A percentile compares a stretch with the other conserved stretches of the same genome.
These are phyloP conservation scores for Trametes elegans DNA, from an alignment of 768 basidiomycete genomes.

Conservation along the genomic window DNA sequence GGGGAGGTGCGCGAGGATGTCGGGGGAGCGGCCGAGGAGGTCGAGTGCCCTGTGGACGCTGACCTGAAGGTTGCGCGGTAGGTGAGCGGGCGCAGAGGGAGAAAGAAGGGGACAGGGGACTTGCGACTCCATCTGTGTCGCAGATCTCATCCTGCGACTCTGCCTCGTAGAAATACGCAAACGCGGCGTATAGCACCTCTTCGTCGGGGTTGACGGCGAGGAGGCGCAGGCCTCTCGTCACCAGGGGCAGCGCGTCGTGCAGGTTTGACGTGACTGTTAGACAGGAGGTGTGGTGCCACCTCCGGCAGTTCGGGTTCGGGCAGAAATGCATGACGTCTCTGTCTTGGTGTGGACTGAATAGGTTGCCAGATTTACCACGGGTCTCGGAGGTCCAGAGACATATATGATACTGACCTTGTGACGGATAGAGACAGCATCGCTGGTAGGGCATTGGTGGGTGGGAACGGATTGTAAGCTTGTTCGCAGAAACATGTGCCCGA, in stretches of 20 bases:
- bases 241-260: background rate
- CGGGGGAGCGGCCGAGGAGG: background rate
- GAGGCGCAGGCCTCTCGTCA: conserved; percentile 16
- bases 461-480: conserved; percentile 11
- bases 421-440: background rate
- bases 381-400: too few relatives aligned
- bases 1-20: conserved; percentile 18
- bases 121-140: background rate
- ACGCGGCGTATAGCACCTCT: background rate
- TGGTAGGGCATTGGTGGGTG: too few relatives aligned
- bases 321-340: conserved; percentile 22
- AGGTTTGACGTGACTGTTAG: background rate
- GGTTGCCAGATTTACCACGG: background rate
- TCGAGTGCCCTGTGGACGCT: background rate
- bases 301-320: conserved; percentile 17
- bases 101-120: background rate
- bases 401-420: too few relatives aligned
- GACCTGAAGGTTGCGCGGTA: background rate
- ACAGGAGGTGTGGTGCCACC: conserved; percentile 22
- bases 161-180: conserved; percentile 12
- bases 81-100: background rate
- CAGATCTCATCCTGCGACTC: background rate
- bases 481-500: conserved; percentile 12
- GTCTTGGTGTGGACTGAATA: background rate
- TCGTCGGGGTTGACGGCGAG: conserved; percentile 21